phyloP scores from a whole-genome alignment of 441 rosid genomes.

The Adansonia rubrostipa region DNA sequence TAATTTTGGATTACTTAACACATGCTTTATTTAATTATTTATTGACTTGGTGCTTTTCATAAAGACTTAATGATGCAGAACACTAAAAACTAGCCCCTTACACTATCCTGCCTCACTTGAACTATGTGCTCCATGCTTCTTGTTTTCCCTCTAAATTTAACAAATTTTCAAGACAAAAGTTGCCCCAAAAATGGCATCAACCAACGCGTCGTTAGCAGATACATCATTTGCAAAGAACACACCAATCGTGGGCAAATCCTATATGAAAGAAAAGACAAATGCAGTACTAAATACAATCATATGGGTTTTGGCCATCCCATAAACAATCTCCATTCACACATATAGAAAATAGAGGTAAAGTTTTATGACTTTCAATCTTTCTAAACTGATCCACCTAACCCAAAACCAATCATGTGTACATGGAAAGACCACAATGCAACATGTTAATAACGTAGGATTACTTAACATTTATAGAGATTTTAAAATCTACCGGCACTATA shows the following conservation, averaged over 20 bases:
- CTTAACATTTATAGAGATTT: neutral
- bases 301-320: neutral
- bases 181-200: neutral
- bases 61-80: neutral
- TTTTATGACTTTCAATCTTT: neutral
- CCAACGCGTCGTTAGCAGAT: neutral
- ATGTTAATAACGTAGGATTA: neutral
- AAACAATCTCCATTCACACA: neutral
- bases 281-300: neutral
- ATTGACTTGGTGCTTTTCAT: neutral
- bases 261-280: neutral
- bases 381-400: neutral
- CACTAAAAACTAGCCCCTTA: neutral
- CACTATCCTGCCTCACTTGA: neutral
- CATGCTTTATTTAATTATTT: neutral
- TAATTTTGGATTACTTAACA: neutral
- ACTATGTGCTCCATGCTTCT: neutral
- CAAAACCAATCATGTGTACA: neutral
- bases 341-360: neutral
- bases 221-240: neutral
- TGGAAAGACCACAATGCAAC: neutral
- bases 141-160: neutral
- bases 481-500: neutral
- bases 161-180: neutral
- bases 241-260: neutral